These are phyloP conservation scores for Melocanna baccifera DNA, from an alignment of 176 grass and related monocot species.

Conservation along the genomic window DNA sequence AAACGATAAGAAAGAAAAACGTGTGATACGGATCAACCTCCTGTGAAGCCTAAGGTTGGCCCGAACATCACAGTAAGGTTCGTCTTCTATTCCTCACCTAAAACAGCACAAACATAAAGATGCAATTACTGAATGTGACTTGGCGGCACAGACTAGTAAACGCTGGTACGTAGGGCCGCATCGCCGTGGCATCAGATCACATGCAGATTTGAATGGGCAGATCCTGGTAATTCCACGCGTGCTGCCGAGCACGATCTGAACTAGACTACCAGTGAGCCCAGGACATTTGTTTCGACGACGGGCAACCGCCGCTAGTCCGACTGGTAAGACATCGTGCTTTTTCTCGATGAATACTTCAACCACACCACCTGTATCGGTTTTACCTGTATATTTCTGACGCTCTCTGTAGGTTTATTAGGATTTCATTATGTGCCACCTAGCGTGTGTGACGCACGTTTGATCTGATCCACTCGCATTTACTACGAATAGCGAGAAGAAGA, in stretches of 20 bases:
- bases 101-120: too few relatives aligned
- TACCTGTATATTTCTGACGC: not conserved
- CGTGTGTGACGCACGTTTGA: not conserved
- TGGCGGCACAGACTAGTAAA: too few relatives aligned
- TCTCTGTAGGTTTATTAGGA: not conserved
- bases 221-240: not conserved
- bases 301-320: not conserved
- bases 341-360: not conserved
- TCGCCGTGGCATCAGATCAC: not conserved
- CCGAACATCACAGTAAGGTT: too few relatives aligned
- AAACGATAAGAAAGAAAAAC: not conserved
- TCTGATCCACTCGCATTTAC: not conserved
- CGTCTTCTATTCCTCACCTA: too few relatives aligned
- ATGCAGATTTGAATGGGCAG: not conserved
- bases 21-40: too few relatives aligned
- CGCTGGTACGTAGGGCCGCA: too few relatives aligned
- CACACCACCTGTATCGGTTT: not conserved
- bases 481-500: not conserved
- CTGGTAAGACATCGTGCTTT: not conserved
- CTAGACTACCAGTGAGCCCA: not conserved
- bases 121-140: too few relatives aligned
- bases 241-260: not conserved
- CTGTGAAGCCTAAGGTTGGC: too few relatives aligned
- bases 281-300: not conserved
- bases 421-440: not conserved